These are phyloP conservation scores for Posidonia australis DNA, from an alignment of 106 monocot species.

Conservation along the genomic window DNA sequence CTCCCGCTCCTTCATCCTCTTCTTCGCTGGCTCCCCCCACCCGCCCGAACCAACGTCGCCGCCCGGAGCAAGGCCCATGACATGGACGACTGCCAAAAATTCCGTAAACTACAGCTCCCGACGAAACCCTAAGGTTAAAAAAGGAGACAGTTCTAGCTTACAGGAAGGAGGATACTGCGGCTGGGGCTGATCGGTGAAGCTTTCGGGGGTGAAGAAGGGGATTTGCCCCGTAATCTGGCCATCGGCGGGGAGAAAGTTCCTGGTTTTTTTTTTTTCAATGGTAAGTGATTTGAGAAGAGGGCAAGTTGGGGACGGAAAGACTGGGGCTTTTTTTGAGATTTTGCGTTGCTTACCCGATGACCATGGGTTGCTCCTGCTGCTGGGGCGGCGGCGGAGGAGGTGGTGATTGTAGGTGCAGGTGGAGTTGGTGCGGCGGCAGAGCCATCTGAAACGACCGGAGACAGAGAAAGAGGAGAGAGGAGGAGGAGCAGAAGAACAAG, in stretches of 20 bases:
- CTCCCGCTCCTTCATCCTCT: constrained; percentile 40
- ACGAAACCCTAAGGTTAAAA: constrained; percentile 3
- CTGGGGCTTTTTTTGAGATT: background rate
- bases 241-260: constrained; percentile 46
- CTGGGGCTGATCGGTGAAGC: too few relatives aligned
- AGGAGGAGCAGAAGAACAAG: too few relatives aligned
- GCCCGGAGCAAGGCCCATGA: constrained; percentile 21
- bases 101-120: background rate
- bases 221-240: constrained; percentile 24
- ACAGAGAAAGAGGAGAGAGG: background rate
- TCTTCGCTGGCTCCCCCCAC: constrained; percentile 27
- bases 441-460: constrained; percentile 8
- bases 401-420: constrained; percentile 26
- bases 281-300: background rate
- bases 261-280: constrained; percentile 9
- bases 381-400: constrained; percentile 1
- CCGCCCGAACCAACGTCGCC: constrained; percentile 22
- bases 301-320: background rate
- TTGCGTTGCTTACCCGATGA: constrained; percentile 20
- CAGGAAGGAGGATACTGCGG: constrained; percentile 29
- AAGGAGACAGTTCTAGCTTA: constrained; percentile 7
- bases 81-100: constrained; percentile 22
- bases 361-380: constrained; percentile 12
- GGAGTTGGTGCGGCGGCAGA: constrained; percentile 22
- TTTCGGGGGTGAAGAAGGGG: constrained; percentile 26